Conservation (phyloP, 2,329 filamentous ascomycete genomes). For the Cyclaneusma minus region DNA sequence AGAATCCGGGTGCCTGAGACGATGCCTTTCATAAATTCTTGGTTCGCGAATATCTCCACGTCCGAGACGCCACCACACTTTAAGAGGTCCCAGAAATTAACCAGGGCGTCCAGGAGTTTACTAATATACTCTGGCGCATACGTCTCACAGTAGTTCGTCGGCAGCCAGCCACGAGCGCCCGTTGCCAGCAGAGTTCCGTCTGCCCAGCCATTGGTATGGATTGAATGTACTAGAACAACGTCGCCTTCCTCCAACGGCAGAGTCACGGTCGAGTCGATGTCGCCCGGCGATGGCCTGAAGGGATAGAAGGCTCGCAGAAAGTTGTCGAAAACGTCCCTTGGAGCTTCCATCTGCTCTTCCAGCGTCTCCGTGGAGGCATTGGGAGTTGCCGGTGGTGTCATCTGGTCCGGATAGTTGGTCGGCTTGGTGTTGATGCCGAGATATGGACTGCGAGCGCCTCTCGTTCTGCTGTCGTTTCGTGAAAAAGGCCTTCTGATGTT, state of each 20-base stretch:
- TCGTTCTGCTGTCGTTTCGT: slow-evolving; percentile 19
- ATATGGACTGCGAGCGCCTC: slow-evolving; percentile 26
- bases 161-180: slow-evolving; percentile 83
- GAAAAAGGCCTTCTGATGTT: slow-evolving; percentile 30
- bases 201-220: slow-evolving; percentile 97
- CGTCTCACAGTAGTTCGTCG: slow-evolving; percentile 93
- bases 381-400: slow-evolving; percentile 66
- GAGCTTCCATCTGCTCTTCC: slow-evolving; percentile 23
- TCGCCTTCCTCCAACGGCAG: slow-evolving; percentile 81
- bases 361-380: slow-evolving; percentile 39
- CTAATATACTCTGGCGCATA: slow-evolving; percentile 84
- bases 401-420: slow-evolving; percentile 28
- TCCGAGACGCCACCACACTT: slow-evolving; percentile 63
- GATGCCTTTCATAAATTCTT: slow-evolving; percentile 87
- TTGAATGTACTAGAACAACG: slow-evolving; percentile 84
- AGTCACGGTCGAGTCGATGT: slow-evolving; percentile 76
- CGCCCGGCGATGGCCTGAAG: slow-evolving; percentile 57
- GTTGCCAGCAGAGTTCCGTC: slow-evolving; percentile 82
- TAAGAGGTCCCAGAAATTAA: slow-evolving; percentile 86
- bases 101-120: slow-evolving; percentile 68
- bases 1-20: slow-evolving; percentile 87
- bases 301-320: slow-evolving; percentile 90
- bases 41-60: slow-evolving; percentile 67
- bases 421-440: slow-evolving; percentile 17
- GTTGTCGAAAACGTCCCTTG: slow-evolving; percentile 68